A percentile compares a stretch with the other conserved stretches of the same genome.
phyloP scores from a whole-genome alignment of 495 filamentous ascomycete genomes.

The Tuber microsphaerosporum region DNA sequence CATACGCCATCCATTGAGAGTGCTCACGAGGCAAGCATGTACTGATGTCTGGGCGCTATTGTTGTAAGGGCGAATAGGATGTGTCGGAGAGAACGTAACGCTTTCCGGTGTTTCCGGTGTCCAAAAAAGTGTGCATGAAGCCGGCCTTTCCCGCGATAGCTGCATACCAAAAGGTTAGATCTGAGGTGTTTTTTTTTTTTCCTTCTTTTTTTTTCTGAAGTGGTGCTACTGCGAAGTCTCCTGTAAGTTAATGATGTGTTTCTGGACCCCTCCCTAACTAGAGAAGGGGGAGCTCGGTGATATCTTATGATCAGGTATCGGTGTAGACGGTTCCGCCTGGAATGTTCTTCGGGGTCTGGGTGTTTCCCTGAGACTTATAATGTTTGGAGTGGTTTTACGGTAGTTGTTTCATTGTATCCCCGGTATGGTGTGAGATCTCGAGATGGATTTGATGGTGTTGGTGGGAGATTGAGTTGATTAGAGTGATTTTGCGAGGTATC shows the following conservation, averaged over 20 bases:
- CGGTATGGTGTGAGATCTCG: neutral
- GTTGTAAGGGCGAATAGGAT: neutral
- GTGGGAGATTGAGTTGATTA: neutral
- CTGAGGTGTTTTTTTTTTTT: neutral
- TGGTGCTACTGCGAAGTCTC: neutral
- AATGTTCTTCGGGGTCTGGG: neutral
- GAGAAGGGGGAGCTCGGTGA: neutral
- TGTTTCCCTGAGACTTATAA: neutral
- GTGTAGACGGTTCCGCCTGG: neutral
- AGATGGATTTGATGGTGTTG: neutral
- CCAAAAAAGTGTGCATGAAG: neutral
- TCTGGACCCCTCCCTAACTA: neutral
- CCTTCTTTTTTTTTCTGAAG: neutral
- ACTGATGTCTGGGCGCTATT: neutral
- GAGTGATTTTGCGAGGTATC: neutral
- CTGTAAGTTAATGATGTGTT: neutral
- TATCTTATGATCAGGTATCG: neutral
- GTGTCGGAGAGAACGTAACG: neutral
- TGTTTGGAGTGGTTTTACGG: neutral
- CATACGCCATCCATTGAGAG: neutral
- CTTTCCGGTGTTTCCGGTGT: slow-evolving; percentile 1
- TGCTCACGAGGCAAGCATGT: neutral
- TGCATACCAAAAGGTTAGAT: neutral
- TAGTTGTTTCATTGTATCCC: neutral
- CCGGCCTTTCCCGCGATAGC: neutral